These are phyloP conservation scores for Schizophyllum commune DNA, from an alignment of 1,284 basidiomycete species.

Conservation along the genomic window DNA sequence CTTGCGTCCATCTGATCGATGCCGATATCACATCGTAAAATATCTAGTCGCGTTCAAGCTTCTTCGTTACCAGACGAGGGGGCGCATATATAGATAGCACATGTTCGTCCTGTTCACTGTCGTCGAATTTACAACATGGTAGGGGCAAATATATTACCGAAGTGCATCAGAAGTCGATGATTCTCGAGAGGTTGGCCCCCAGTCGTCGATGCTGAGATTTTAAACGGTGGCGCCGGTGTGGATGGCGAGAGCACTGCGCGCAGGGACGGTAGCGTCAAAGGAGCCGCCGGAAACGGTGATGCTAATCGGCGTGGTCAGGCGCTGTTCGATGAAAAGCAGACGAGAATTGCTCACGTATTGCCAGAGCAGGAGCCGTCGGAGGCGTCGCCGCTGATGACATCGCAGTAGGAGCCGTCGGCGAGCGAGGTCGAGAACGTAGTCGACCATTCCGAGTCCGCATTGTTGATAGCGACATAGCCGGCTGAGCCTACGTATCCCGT, in stretches of 20 bases:
- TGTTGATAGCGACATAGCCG: constrained; percentile 63
- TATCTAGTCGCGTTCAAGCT: no score
- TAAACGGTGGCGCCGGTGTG: constrained; percentile 36
- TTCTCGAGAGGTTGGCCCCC: no score
- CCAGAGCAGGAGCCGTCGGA: constrained; percentile 41
- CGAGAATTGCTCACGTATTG: constrained; percentile 30
- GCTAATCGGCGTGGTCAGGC: constrained; percentile 20
- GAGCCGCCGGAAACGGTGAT: constrained; percentile 43
- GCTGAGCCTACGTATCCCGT: constrained; percentile 28
- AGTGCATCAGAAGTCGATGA: no score
- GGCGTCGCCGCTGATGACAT: constrained; percentile 45
- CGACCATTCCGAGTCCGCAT: constrained; percentile 46
- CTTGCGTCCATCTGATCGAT: no score
- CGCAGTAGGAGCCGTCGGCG: constrained; percentile 53
- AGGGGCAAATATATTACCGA: no score
- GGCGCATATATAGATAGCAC: no score
- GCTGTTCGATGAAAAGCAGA: not conserved
- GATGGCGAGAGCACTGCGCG: constrained; percentile 51
- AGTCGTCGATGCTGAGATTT: no score
- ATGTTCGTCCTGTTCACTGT: no score
- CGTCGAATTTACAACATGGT: no score
- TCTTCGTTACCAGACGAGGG: no score
- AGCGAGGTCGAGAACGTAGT: constrained; percentile 48
- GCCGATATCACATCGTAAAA: no score
- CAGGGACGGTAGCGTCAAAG: constrained; percentile 44